phyloP scores from a whole-genome alignment of 306 rosid genomes.

The Phaseolus lunatus region DNA sequence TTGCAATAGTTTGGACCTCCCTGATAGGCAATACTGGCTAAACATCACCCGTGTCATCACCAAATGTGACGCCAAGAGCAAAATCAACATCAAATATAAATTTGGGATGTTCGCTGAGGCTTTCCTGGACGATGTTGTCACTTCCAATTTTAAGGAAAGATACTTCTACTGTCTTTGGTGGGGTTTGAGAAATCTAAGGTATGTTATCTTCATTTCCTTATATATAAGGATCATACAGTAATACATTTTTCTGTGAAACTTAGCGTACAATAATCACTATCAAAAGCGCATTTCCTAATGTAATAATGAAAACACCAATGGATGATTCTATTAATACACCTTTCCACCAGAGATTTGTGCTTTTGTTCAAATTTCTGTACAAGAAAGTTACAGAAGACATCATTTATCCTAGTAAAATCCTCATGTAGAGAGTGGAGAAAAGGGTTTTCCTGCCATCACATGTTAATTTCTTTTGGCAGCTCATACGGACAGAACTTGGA shows the following conservation, averaged over 20 bases:
- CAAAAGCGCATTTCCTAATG: background rate
- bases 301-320: background rate
- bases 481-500: constrained; percentile 82
- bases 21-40: constrained; percentile 69
- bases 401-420: background rate
- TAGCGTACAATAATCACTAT: background rate
- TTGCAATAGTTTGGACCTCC: constrained; percentile 51
- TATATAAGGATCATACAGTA: background rate
- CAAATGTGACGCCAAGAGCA: constrained; percentile 59
- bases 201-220: background rate
- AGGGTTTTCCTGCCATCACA: background rate
- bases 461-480: constrained; percentile 46
- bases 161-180: constrained; percentile 65
- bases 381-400: background rate
- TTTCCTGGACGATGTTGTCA: constrained; percentile 67
- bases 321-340: background rate
- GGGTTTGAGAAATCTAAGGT: constrained; percentile 83
- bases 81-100: constrained; percentile 54
- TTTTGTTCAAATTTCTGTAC: background rate
- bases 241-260: background rate
- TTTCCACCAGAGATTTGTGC: background rate
- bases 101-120: constrained; percentile 90
- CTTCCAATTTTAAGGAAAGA: constrained; percentile 63
- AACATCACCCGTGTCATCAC: constrained; percentile 61
- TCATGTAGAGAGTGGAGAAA: background rate